Conservation (phyloP, 2,329 filamentous ascomycete genomes). For the Epichloe gansuensis region DNA sequence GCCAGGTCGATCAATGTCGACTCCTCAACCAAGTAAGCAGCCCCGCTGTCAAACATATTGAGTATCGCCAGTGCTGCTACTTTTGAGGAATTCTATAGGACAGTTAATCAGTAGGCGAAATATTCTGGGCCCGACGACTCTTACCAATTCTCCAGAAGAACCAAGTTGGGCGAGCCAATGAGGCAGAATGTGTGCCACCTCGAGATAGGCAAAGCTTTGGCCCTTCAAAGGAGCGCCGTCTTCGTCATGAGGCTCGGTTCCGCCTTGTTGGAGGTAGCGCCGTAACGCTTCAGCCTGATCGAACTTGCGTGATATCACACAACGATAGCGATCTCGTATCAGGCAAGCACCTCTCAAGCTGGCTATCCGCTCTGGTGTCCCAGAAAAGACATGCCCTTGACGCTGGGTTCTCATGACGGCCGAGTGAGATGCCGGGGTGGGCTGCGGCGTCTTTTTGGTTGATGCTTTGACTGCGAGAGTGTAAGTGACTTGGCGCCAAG, state of each 20-base stretch:
- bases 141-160: too few species aligned
- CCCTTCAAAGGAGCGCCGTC: constrained; percentile 1
- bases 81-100: constrained; percentile 13
- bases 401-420: background rate
- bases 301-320: constrained; percentile 6
- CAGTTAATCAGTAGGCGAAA: background rate
- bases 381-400: background rate
- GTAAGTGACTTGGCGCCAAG: background rate
- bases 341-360: constrained; percentile 6
- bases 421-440: constrained; percentile 1
- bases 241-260: background rate
- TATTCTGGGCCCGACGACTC: too few species aligned
- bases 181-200: constrained; percentile 10
- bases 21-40: constrained; percentile 23
- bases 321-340: constrained; percentile 6
- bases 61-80: constrained; percentile 24
- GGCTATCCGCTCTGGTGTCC: constrained; percentile 4
- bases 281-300: background rate
- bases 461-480: background rate
- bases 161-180: constrained; percentile 3
- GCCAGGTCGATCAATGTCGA: constrained; percentile 25
- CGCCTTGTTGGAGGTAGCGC: too few species aligned
- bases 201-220: background rate
- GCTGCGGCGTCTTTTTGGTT: constrained; percentile 1
- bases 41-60: constrained; percentile 28